A percentile compares a stretch with the other conserved stretches of the same genome.
These are phyloP conservation scores for Arthrobotrys sinensis DNA, from an alignment of 2,329 filamentous ascomycete genomes.

Conservation along the genomic window DNA sequence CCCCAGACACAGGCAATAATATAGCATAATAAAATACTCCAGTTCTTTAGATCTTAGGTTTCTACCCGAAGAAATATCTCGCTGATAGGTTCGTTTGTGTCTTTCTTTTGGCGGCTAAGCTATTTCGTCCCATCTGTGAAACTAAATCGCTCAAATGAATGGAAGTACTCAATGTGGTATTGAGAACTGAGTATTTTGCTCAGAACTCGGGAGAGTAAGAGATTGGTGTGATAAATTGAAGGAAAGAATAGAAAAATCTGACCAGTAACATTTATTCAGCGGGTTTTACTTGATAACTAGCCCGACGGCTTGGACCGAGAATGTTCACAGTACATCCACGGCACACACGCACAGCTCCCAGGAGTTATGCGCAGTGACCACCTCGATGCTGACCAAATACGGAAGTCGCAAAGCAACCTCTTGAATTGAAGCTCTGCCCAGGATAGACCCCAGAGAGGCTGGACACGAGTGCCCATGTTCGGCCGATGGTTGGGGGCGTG, in stretches of 20 bases:
- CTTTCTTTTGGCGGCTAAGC: constrained; percentile 57
- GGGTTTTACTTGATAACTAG: constrained; percentile 41
- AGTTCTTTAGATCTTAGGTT: constrained; percentile 33
- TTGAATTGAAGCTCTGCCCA: constrained; percentile 35
- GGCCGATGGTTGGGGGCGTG: constrained; percentile 54
- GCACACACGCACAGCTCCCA: constrained; percentile 48
- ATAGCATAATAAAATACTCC: constrained; percentile 45
- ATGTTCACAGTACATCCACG: constrained; percentile 38
- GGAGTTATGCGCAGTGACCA: constrained; percentile 33
- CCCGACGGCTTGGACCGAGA: constrained; percentile 32
- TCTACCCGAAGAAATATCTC: constrained; percentile 52
- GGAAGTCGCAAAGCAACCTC: constrained; percentile 47
- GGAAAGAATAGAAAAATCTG: constrained; percentile 27
- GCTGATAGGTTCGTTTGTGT: constrained; percentile 42
- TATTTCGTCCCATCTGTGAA: constrained; percentile 59
- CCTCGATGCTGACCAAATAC: constrained; percentile 36
- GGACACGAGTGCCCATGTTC: constrained; percentile 39
- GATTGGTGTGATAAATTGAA: constrained; percentile 47
- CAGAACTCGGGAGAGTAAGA: constrained; percentile 26
- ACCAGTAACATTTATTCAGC: constrained; percentile 37
- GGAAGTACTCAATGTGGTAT: constrained; percentile 27
- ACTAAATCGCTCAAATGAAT: constrained; percentile 52
- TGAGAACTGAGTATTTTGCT: constrained; percentile 19
- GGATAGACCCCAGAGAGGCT: constrained; percentile 38
- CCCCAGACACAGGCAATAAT: constrained; percentile 41